Evolutionary conservation across 768 basidiomycete species (phyloP).

Genomic region (Suillus brevipes): DNA sequence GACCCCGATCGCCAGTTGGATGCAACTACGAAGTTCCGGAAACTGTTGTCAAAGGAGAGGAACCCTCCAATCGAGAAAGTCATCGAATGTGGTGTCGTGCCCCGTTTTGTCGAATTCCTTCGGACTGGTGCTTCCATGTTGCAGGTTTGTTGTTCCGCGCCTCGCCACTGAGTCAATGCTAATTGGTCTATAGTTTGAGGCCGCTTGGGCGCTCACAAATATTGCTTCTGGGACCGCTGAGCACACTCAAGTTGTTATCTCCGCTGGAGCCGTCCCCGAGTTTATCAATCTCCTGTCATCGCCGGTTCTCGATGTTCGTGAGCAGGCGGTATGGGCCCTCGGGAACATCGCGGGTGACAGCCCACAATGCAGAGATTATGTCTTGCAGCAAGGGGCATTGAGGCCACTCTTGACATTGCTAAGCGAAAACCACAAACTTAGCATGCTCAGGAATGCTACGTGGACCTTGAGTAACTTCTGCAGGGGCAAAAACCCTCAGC

Average conservation of each 20-base stretch:
- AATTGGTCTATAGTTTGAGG: constrained; percentile 70
- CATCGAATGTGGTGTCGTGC: constrained; percentile 95
- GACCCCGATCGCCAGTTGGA: constrained; percentile 91
- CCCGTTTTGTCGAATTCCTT: constrained; percentile 96
- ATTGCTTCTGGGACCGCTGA: constrained; percentile 98
- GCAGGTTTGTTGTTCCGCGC: constrained; percentile 51
- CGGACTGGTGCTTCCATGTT: constrained; percentile 79
- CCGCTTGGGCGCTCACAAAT: constrained; percentile 97
- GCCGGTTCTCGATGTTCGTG: constrained; percentile 93
- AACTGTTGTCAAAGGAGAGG: constrained; percentile 98
- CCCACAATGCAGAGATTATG: constrained; percentile 95
- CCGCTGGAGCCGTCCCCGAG: constrained; percentile 90
- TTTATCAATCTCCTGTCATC: constrained; percentile 97
- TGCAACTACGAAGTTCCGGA: constrained; percentile 97
- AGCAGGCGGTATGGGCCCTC: constrained; percentile 99
- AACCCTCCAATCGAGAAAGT: constrained; percentile 99
- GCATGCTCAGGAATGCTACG: constrained; percentile 97
- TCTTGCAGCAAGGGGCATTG: constrained; percentile 89
- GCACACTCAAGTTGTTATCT: constrained; percentile 97
- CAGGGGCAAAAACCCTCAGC: constrained; percentile 96
- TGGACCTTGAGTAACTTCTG: constrained; percentile 99
- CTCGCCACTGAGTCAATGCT: constrained; percentile 13
- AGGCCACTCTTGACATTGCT: constrained; percentile 86
- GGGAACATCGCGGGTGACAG: constrained; percentile 99
- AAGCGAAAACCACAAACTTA: constrained; percentile 97